Evolutionary conservation across 768 basidiomycete species (phyloP).

Genomic region (Baorangia bicolor): DNA sequence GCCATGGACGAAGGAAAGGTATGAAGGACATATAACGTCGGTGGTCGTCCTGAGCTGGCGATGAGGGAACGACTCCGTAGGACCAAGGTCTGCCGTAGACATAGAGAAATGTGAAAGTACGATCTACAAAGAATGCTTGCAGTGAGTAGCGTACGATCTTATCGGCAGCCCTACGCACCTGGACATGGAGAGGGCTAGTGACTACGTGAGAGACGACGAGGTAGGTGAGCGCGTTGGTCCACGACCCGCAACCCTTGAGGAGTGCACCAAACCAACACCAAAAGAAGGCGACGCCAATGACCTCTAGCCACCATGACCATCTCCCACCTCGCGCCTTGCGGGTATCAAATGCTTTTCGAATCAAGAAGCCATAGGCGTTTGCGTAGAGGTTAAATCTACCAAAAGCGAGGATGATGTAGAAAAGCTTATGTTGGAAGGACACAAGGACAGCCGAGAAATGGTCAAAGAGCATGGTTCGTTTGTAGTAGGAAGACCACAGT

Average conservation of each 20-base stretch:
- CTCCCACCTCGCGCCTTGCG: conserved; percentile 63
- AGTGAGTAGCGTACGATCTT: conserved; percentile 1
- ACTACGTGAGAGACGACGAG: conserved; percentile 81
- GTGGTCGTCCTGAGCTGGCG: conserved; percentile 97
- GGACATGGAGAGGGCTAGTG: conserved; percentile 91
- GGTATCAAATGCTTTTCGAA: conserved; percentile 62
- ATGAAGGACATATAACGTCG: conserved; percentile 85
- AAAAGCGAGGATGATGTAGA: conserved; percentile 87
- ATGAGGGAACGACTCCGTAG: conserved; percentile 86
- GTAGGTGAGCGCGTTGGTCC: conserved; percentile 69
- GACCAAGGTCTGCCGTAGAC: conserved; percentile 89
- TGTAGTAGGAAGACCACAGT: conserved; percentile 94
- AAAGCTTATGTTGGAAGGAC: conserved; percentile 84
- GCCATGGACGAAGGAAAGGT: conserved; percentile 88
- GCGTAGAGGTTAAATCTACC: conserved; percentile 95
- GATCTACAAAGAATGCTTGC: conserved; percentile 49
- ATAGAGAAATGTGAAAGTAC: conserved; percentile 97
- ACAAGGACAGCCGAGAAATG: conserved; percentile 62
- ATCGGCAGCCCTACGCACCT: conserved; percentile 51
- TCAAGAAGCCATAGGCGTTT: conserved; percentile 77
- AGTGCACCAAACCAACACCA: conserved; percentile 85
- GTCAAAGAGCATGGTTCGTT: conserved; percentile 81
- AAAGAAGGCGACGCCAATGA: conserved; percentile 75
- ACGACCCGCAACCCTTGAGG: conserved; percentile 67
- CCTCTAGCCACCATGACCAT: conserved; percentile 79